Conservation (phyloP, 495 filamentous ascomycete species). For the Podospora appendiculata region DNA sequence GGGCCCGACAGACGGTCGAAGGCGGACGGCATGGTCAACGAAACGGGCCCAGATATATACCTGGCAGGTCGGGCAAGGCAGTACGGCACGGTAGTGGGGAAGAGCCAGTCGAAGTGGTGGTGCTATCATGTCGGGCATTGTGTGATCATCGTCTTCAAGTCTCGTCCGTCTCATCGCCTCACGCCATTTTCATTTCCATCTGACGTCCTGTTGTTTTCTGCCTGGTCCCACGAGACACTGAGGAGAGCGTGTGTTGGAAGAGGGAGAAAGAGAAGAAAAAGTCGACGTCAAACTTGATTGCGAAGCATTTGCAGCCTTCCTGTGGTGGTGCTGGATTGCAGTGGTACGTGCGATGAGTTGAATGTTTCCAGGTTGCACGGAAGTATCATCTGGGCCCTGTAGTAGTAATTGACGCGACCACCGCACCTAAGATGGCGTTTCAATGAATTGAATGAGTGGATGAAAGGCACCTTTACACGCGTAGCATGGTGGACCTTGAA, state of each 20-base stretch:
- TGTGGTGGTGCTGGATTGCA: no score
- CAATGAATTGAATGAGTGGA: neutral
- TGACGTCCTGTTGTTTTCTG: neutral
- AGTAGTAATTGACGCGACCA: no score
- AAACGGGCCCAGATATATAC: neutral
- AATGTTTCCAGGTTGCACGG: no score
- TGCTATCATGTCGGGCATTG: constrained; percentile 2
- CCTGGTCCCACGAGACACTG: no score
- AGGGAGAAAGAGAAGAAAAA: no score
- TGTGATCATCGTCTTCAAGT: neutral
- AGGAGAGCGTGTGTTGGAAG: no score
- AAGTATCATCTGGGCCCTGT: no score
- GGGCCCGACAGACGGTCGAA: constrained; percentile 32
- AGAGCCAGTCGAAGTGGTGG: neutral
- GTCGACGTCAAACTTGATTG: no score
- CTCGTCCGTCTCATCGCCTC: neutral
- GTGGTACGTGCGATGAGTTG: no score
- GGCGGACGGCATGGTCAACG: constrained; percentile 29
- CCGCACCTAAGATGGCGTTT: neutral
- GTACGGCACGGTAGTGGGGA: neutral
- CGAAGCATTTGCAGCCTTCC: no score
- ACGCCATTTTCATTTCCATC: neutral
- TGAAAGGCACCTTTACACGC: neutral
- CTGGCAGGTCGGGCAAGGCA: no score
- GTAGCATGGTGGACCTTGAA: neutral